Conservation (phyloP, 2,329 filamentous ascomycete genomes). For the Fusarium sororula region DNA sequence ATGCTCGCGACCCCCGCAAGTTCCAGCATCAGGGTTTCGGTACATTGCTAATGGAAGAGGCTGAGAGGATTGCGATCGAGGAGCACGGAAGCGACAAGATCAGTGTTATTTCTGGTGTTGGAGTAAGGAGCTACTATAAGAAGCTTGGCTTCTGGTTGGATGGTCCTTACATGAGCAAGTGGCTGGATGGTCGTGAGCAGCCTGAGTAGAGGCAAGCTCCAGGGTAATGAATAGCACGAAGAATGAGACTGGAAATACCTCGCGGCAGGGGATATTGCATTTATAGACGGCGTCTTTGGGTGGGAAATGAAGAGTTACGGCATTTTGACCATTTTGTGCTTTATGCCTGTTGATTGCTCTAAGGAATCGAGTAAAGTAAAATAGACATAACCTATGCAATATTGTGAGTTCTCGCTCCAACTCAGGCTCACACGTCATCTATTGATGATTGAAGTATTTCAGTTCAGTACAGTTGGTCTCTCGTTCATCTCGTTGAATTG, state of each 20-base stretch:
- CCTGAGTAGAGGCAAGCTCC: constrained; percentile 5
- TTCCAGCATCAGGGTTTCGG: constrained; percentile 99
- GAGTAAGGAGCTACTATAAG: constrained; percentile 92
- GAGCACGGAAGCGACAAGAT: constrained; percentile 96
- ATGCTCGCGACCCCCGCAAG: constrained; percentile 92
- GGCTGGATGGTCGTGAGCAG: constrained; percentile 59
- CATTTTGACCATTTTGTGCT: not conserved
- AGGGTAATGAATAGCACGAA: constrained; percentile 19
- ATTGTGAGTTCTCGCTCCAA: no score
- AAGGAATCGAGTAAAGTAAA: fast-evolving
- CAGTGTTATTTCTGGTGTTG: constrained; percentile 96
- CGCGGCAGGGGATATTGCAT: constrained; percentile 22
- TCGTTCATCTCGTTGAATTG: not conserved
- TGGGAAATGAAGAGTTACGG: constrained; percentile 22
- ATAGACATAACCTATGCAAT: no score
- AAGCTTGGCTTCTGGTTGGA: constrained; percentile 94
- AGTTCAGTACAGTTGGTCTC: fast-evolving
- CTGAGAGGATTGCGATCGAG: constrained; percentile 91
- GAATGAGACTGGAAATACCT: constrained; percentile 25
- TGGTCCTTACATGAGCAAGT: constrained; percentile 83
- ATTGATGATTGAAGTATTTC: no score
- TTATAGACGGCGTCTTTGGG: constrained; percentile 35
- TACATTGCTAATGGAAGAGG: constrained; percentile 96
- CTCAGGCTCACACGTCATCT: fast-evolving
- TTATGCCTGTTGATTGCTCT: not conserved